A percentile compares a stretch with the other conserved stretches of the same genome.
phyloP scores from a whole-genome alignment of 805 yeast species.

The Spathaspora gorwiae region DNA sequence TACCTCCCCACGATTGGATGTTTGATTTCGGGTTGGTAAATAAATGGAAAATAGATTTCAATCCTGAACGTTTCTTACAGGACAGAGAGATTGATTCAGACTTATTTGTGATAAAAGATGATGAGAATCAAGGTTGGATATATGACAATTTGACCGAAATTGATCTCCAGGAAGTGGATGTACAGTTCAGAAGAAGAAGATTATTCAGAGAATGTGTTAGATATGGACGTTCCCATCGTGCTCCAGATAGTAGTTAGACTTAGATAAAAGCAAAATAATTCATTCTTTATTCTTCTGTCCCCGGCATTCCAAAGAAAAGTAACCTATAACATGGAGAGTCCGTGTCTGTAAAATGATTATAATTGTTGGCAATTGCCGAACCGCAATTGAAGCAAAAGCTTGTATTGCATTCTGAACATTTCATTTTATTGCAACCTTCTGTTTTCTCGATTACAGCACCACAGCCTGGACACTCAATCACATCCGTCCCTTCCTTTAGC shows the following conservation, averaged over 20 bases:
- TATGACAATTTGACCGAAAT: constrained; percentile 26
- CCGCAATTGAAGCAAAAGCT: constrained; percentile 58
- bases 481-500: constrained; percentile 36
- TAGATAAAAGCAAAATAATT: neutral
- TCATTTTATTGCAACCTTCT: constrained; percentile 66
- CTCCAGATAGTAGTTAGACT: neutral
- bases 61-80: constrained; percentile 49
- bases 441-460: constrained; percentile 44
- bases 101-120: constrained; percentile 17
- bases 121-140: constrained; percentile 48
- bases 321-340: constrained; percentile 43
- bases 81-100: constrained; percentile 35
- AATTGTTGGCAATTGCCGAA: constrained; percentile 21
- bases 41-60: constrained; percentile 61
- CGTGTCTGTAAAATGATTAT: constrained; percentile 46
- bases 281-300: constrained; percentile 11
- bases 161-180: constrained; percentile 31
- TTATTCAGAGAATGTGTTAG: constrained; percentile 49
- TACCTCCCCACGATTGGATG: constrained; percentile 72
- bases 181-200: constrained; percentile 55
- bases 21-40: constrained; percentile 50
- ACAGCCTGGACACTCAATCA: constrained; percentile 53
- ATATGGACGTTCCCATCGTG: constrained; percentile 25
- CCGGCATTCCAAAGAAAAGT: constrained; percentile 49
- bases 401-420: constrained; percentile 45